Base-by-base conservation (phyloP, 2,329 filamentous ascomycete genomes). In the Diaporthe amygdali region DNA sequence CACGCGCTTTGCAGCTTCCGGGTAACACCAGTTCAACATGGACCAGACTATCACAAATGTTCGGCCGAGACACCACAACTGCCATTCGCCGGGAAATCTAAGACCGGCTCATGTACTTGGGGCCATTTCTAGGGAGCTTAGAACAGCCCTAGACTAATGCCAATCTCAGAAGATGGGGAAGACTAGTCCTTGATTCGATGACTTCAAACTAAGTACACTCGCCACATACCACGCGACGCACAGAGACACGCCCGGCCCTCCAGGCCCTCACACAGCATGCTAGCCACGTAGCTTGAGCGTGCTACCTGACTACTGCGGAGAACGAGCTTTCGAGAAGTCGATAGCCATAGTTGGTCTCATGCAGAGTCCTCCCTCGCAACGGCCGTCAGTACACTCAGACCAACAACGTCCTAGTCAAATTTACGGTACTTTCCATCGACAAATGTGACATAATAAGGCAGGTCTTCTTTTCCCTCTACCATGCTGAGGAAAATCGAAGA, bases 401-500 rank as follows among this genome's bases (percentile, higher is more conserved):
- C 34, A 37, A n/a, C 9, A 14, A 32, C 6, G 6, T 5, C 22
- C 30, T 66, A 70, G 9, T 55, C 39, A 30, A 73, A 66, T 25
- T 41, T 59, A 5, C 32, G 41, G 44, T 70, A 73, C 59, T 74
- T 74, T 1, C 72, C 72, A 34, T 72, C 39, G 20, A 64, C 56
- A 25, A 74, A 74, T 9, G 72, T 72, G 64, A 69, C 68, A 49
- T 74, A 74, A 9, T 61, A 46, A 9, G 73, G 73, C 17, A 71
- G 14, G 20, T 69, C 66, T 30, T 69, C 44, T 14, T 72, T 68
- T 2, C 64, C 63, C 41, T 72, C 64, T 20, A 56, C 59, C 44
- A 74, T 37, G 1, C 32, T 20, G 2, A 66, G 51, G 66, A 64
- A 72, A 2, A 74, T 25, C 39, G 64, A 27, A 7, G 51, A 59